A percentile compares a stretch with the other conserved stretches of the same genome.
Conservation (phyloP, 2,329 filamentous ascomycete species). For the Rhytidhysteron rufulum region DNA sequence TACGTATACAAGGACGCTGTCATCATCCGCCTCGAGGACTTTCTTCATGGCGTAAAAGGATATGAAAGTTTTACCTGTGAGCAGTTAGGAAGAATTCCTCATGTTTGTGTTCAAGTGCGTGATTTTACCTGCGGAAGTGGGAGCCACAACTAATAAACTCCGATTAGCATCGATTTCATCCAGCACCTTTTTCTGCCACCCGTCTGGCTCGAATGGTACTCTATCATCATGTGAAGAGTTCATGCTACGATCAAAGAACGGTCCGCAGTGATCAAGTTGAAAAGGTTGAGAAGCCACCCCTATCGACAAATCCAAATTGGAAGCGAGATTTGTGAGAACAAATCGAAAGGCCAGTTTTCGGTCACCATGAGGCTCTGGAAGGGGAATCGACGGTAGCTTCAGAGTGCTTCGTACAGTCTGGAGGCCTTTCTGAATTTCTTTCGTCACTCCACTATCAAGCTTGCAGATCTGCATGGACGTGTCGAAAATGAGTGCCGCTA, state of each 20-base stretch:
- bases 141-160: constrained; percentile 71
- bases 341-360: constrained; percentile 44
- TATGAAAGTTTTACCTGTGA: constrained; percentile 66
- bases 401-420: constrained; percentile 37
- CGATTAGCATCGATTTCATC: constrained; percentile 68
- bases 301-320: constrained; percentile 26
- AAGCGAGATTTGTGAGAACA: constrained; percentile 16
- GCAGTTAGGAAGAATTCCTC: too few relatives aligned
- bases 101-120: not conserved
- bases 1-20: constrained; percentile 72
- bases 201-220: constrained; percentile 69
- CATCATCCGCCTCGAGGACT: constrained; percentile 63
- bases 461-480: constrained; percentile 24
- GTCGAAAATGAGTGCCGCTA: constrained; percentile 32
- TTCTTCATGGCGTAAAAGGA: constrained; percentile 82
- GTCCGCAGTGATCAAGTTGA: constrained; percentile 65
- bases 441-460: constrained; percentile 20
- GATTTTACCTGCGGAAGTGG: constrained; percentile 65
- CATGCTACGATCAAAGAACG: constrained; percentile 72
- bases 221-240: constrained; percentile 65
- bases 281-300: constrained; percentile 52
- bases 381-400: constrained; percentile 33
- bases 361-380: constrained; percentile 27
- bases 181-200: constrained; percentile 71
- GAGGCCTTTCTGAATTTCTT: constrained; percentile 26